Base-by-base conservation (phyloP, 2,329 filamentous ascomycete genomes). In the Xylariales sp. region DNA sequence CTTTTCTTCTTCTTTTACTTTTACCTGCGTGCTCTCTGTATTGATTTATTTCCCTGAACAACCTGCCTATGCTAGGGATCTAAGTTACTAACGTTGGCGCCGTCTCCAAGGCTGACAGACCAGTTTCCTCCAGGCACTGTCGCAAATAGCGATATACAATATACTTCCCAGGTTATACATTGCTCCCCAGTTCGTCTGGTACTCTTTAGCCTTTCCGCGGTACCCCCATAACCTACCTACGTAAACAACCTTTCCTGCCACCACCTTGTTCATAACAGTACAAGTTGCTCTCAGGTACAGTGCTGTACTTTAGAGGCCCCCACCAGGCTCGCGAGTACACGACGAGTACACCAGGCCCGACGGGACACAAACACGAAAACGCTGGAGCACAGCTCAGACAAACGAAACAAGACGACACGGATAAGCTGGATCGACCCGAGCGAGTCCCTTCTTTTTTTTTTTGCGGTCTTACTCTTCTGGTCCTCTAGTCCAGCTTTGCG, bases 101-200 rank as follows among this genome's bases (percentile, higher is more conserved):
- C 48, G 60, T 69, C 68, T 64, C 66, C 63, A 66, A 69, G 65
- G 65, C 68, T 68, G 57, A 66, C 55, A 14, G 52, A 61, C 53
- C 62, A 63, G 57, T 48, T 55, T 46, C 23, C 53, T 14, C 59
- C 63, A 69, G 67, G 62, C 66, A 57, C 62, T 64, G 66, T 70
- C 43, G 49, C 36, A 63, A 64, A 36, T 57, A 43, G 52, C 60
- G 45, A 64, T 61, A 64, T 65, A 63, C 62, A 36, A 64, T 61
- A 64, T 65, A 63, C 62, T 48, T 62, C 53, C 32, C 23, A 23
- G 23, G 23, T 23, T 32, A 56, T 69, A 69, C 66, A 48, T 65
- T 41, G 32, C 12, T 14, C 59, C 66, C 63, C 59, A 41, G 39
- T 54, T 69, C 66, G 68, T 56, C 68, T 70, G 59, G 65, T 68